phyloP scores from a whole-genome alignment of 768 basidiomycete species.

The Piloderma croceum region DNA sequence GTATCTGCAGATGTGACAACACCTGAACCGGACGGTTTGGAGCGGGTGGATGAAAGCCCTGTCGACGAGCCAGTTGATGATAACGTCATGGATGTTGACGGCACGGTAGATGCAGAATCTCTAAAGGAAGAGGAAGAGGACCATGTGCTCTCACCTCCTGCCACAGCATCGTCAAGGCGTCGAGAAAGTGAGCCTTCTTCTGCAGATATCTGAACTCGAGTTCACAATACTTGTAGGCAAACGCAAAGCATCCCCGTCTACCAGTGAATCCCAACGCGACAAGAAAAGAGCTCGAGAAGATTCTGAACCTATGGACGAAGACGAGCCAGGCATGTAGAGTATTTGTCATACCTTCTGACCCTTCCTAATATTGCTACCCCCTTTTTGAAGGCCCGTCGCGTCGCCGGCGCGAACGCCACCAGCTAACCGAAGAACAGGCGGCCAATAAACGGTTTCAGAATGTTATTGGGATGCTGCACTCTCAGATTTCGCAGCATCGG shows the following conservation, averaged over 20 bases:
- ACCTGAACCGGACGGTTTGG: too few species aligned
- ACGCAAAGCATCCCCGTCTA: conserved; percentile 56
- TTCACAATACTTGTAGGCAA: conserved; percentile 39
- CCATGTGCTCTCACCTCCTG: too few species aligned
- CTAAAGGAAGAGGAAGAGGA: too few species aligned
- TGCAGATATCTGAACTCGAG: background rate
- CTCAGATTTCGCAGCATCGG: conserved; percentile 77
- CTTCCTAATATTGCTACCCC: conserved; percentile 25
- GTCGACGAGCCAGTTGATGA: background rate
- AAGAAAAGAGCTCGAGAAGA: conserved; percentile 60
- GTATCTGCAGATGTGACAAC: too few species aligned
- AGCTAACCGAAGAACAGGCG: conserved; percentile 11
- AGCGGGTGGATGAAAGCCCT: background rate
- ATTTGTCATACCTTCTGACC: conserved; percentile 3
- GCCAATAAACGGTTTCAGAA: conserved; percentile 73
- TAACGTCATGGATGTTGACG: conserved; percentile 1
- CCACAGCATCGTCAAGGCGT: too few species aligned
- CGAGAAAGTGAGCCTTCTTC: conserved; percentile 8
- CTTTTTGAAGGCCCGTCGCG: conserved; percentile 29
- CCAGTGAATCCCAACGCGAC: conserved; percentile 44
- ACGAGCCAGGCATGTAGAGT: conserved; percentile 44
- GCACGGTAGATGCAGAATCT: background rate
- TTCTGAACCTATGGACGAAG: conserved; percentile 62
- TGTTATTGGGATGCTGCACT: conserved; percentile 75
- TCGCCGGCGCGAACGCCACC: conserved; percentile 30